Conservation (phyloP, 2,329 filamentous ascomycete species). For the Aspergillus tubingensis region DNA sequence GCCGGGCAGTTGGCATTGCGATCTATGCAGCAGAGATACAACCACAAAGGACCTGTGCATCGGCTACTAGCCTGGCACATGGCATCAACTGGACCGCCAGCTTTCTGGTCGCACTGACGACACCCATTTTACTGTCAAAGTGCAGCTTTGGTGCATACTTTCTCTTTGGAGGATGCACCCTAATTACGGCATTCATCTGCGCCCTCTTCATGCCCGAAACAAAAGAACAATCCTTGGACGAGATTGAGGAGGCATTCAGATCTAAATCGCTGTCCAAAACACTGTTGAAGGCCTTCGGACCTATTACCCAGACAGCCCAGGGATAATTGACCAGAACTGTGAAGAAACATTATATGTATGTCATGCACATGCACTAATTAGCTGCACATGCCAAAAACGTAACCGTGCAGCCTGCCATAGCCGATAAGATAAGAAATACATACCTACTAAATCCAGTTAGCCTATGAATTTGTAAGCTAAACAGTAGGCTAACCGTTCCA, state of each 20-base stretch:
- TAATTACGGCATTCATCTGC: conserved; percentile 44
- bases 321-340: neutral
- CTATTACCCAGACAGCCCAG: neutral
- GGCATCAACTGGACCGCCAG: conserved; percentile 54
- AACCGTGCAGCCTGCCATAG: neutral
- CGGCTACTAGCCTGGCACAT: conserved; percentile 56
- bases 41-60: conserved; percentile 56
- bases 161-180: conserved; percentile 46
- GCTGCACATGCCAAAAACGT: neutral
- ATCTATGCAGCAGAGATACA: conserved; percentile 63
- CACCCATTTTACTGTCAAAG: conserved; percentile 46
- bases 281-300: conserved; percentile 8
- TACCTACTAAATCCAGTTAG: neutral
- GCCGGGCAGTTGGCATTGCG: conserved; percentile 59
- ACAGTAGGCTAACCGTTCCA: conserved; percentile 3
- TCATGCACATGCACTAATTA: neutral
- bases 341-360: neutral
- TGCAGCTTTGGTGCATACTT: conserved; percentile 51
- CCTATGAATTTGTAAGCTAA: conserved; percentile 8
- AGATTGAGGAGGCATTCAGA: conserved; percentile 53
- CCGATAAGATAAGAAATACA: neutral
- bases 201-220: conserved; percentile 55
- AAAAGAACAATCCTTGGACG: conserved; percentile 50
- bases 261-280: conserved; percentile 13
- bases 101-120: conserved; percentile 49